Evolutionary conservation across 148 eudicot species (phyloP).

Genomic region (Persicaria tinctoria): DNA sequence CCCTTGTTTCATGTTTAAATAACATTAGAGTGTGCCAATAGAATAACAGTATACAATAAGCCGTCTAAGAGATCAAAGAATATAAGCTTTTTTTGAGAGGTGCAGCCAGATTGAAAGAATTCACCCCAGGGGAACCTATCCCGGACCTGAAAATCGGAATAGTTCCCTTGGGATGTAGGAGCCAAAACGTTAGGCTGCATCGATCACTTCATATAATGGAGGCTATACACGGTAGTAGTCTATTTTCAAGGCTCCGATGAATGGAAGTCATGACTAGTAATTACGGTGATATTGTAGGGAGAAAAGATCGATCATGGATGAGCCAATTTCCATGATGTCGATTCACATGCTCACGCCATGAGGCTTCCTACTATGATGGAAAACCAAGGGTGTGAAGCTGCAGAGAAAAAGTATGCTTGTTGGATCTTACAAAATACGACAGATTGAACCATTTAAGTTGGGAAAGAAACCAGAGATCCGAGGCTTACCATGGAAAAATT

Average conservation of each 20-base stretch:
- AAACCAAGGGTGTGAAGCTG: background rate
- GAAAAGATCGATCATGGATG: too few species aligned
- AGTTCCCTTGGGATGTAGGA: too few species aligned
- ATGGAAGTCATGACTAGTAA: too few species aligned
- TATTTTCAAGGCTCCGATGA: too few species aligned
- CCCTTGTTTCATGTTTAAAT: slow-evolving; percentile 1
- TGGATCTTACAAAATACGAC: background rate
- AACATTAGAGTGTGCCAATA: background rate
- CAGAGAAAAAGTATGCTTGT: background rate
- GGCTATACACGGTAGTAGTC: too few species aligned
- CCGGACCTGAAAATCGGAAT: too few species aligned
- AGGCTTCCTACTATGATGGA: background rate
- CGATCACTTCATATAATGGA: too few species aligned
- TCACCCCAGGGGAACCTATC: background rate
- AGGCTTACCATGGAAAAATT: slow-evolving; percentile 16
- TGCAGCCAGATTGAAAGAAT: background rate
- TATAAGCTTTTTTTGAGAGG: background rate
- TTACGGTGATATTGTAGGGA: too few species aligned
- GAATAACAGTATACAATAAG: background rate
- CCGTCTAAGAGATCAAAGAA: too few species aligned
- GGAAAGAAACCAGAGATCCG: background rate
- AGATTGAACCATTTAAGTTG: background rate
- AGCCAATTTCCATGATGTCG: background rate
- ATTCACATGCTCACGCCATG: background rate
- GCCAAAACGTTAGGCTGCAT: too few species aligned